Evolutionary conservation across 2,329 filamentous ascomycete species (phyloP), one percentile per base, ranked within the genome.

Genomic region (Chrysosporium queenslandicum): DNA sequence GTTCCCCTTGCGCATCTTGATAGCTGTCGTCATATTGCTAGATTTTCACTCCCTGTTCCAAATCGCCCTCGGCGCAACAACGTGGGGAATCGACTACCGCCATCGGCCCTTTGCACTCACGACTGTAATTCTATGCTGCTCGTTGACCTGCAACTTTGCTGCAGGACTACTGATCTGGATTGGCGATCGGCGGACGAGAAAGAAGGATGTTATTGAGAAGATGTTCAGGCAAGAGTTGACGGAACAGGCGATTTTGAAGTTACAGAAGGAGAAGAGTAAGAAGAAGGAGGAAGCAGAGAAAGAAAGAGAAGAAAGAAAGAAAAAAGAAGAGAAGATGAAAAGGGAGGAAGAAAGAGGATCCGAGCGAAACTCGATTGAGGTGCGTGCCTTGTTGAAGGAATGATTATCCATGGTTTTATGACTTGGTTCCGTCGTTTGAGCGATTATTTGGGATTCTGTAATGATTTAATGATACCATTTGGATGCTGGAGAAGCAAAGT

Each of bases 201-300:
- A 94, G 76, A 91, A 89, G 77, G 87, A 94, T 39, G 86, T 94
- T 0, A 74, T 89, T 20, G 83, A 90, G 62, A 77, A 83, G 41
- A 79, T 92, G 68, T 80, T 86, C 61, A 74, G 86, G 27, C 87
- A 92, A 64, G 81, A 87, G 57, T 68, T 94, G 52, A 94, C 87
- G 0, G 69, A 76, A 43, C 74, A 81, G 59, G 81, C 81, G 0
- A 82, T 84, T 58, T 73, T 74, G 57, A 77, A 77, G 59, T 70
- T 78, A 9, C 68, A 76, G 58, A 76, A 76, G 63, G 71, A 73
- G 58, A 70, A 69, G 51, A 64, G 71, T 53, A 59, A 76, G 75
- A 63, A 71, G 72, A 58, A 68, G 67, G 52, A 65, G 46, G 36
- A 51, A 54, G 25, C 52, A 40, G 23, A 21, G 32, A 54, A 54